A percentile compares a stretch with the other conserved stretches of the same genome.
These are phyloP conservation scores for Leonotis leonurus DNA, from an alignment of 257 asterid species.

Conservation along the genomic window DNA sequence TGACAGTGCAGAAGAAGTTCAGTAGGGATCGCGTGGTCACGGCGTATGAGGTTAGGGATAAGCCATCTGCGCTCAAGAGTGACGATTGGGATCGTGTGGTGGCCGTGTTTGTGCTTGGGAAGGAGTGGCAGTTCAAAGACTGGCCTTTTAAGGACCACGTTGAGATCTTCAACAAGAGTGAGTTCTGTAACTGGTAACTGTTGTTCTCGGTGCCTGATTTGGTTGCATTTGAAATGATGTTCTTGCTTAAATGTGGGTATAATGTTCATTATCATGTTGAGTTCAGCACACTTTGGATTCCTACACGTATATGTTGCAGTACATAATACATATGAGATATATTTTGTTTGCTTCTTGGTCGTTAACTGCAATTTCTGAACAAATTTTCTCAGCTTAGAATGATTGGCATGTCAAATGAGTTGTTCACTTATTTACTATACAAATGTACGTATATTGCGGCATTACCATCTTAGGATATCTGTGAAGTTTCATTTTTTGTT, in stretches of 20 bases:
- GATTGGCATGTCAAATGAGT: background rate
- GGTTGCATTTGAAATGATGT: background rate
- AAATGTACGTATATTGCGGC: background rate
- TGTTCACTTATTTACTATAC: background rate
- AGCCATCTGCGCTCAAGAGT: constrained; percentile 77
- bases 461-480: background rate
- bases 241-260: background rate
- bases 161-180: constrained; percentile 87
- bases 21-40: constrained; percentile 94
- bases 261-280: background rate
- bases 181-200: constrained; percentile 21
- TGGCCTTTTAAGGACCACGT: constrained; percentile 98
- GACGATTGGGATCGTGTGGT: constrained; percentile 99
- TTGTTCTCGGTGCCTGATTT: background rate
- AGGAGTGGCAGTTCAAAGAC: constrained; percentile 99
- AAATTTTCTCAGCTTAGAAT: background rate
- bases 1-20: constrained; percentile 94
- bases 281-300: background rate
- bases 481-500: background rate
- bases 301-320: background rate
- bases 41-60: constrained; percentile 97
- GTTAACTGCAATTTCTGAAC: background rate
- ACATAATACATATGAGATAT: background rate
- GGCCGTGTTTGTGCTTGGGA: constrained; percentile 94
- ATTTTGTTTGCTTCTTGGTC: background rate